Evolutionary conservation across 768 basidiomycete genomes (phyloP), one percentile per base, ranked within the genome.

Genomic region (Leucosporidium yakuticum): DNA sequence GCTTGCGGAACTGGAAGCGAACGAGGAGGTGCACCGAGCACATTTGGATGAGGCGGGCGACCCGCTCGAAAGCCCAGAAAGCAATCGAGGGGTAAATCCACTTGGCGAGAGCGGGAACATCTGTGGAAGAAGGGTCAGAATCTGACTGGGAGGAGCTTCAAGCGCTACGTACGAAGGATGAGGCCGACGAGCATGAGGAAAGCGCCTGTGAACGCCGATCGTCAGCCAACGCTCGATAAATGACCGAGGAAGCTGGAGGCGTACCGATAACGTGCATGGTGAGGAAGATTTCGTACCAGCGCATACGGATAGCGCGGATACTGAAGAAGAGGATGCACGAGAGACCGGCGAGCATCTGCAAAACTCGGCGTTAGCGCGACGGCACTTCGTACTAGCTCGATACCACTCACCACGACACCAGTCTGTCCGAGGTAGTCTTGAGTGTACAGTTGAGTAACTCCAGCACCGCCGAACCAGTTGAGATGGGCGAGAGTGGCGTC

Each of bases 391-490:
- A 32, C 20, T 12, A 7, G 20, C 11, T 17, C 36, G 4, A 11
- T 4, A 5, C 31, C 2, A 34, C 55, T 17, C 21, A 57, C 55
- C 31, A 57, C 66, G 29, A 68, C 60, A 9, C 70, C 70, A 0
- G 66, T 68, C 63, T 68, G 54, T 2, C 66, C 66, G 60, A 67
- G 63, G 55, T 68, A 65, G 44, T 68, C 60, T 34, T 63, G 55
- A 4, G 62, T 23, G 62, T 66, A 70, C 11, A 70, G 65, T 20
- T 39, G 20, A 1, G 29, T 7, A 44, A 71, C 60, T 23, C 63
- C 66, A 14, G 50, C 53, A 1, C 63, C 67, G 19, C 63, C 60
- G 21, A 60, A 63, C 15, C 56, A 71, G 23, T 55, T 60, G 60
- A 63, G 20, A 29, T 64, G 56, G 12, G 57, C 56, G 31, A 62